phyloP scores from a whole-genome alignment of 345 rosid species.

The Melastoma malabathricum region DNA sequence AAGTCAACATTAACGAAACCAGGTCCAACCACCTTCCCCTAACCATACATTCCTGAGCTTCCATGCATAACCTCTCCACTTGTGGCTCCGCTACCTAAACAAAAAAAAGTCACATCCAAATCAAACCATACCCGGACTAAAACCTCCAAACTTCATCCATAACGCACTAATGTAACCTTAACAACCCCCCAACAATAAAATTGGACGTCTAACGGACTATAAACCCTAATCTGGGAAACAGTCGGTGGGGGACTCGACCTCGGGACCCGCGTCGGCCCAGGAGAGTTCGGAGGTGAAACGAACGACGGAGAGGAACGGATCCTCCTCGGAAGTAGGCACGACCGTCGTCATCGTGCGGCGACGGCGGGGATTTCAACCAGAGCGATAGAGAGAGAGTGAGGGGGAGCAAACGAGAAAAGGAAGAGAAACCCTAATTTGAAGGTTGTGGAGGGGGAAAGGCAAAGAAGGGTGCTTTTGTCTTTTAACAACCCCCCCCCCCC shows the following conservation, averaged over 20 bases:
- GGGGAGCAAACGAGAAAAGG: too few species aligned
- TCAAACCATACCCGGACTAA: neutral
- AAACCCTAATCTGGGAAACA: too few species aligned
- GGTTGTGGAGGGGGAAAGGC: too few species aligned
- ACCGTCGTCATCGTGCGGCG: slow-evolving; percentile 52
- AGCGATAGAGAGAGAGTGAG: too few species aligned
- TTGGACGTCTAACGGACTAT: too few species aligned
- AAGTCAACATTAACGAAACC: slow-evolving; percentile 74
- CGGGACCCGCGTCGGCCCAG: slow-evolving; percentile 98
- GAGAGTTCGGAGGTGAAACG: slow-evolving; percentile 86
- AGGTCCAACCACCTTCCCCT: slow-evolving; percentile 63
- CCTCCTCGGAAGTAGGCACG: slow-evolving; percentile 92
- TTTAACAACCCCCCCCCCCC: too few species aligned
- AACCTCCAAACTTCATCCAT: too few species aligned
- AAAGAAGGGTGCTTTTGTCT: too few species aligned
- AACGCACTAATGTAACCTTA: too few species aligned
- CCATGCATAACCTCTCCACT: slow-evolving; percentile 56
- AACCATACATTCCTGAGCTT: slow-evolving; percentile 64
- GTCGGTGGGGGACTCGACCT: slow-evolving; percentile 22
- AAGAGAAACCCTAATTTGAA: too few species aligned
- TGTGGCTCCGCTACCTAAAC: slow-evolving; percentile 68
- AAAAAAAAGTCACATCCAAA: slow-evolving; percentile 4
- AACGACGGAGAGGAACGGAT: slow-evolving; percentile 76
- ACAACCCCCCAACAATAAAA: too few species aligned
- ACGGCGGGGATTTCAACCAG: slow-evolving; percentile 8